These are phyloP conservation scores for Apiotrichum gracile DNA, from an alignment of 1,284 basidiomycete genomes.

Conservation along the genomic window DNA sequence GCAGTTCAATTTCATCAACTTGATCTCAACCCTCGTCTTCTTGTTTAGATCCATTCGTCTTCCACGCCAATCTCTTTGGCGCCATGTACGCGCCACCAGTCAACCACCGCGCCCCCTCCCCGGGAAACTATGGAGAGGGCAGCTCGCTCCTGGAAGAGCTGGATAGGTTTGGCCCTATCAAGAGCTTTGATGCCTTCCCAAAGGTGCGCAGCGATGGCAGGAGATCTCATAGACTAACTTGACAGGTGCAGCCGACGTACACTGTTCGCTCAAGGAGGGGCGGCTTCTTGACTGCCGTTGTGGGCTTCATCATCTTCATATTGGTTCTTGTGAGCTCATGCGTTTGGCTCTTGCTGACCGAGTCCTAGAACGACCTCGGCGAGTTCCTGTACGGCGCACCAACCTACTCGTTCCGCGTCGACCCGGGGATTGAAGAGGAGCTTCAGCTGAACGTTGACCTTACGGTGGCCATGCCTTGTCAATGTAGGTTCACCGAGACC, in stretches of 20 bases:
- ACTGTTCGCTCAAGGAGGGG: constrained; percentile 76
- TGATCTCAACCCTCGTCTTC: too few species aligned
- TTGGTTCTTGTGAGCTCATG: constrained; percentile 33
- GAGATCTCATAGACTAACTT: not conserved
- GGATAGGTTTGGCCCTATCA: constrained; percentile 46
- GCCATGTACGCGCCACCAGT: constrained; percentile 8
- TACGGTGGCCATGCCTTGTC: constrained; percentile 85
- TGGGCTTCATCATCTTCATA: constrained; percentile 59
- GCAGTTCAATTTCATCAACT: too few species aligned
- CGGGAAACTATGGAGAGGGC: constrained; percentile 8
- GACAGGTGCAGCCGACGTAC: constrained; percentile 70
- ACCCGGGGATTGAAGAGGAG: constrained; percentile 57
- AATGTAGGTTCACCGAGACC: constrained; percentile 58
- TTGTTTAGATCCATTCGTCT: too few species aligned
- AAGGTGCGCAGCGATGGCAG: constrained; percentile 50
- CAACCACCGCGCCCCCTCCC: not conserved
- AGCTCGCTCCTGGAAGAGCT: constrained; percentile 40
- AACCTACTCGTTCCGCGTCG: constrained; percentile 77
- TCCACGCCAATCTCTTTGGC: not conserved
- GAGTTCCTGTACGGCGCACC: constrained; percentile 91
- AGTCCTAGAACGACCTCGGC: constrained; percentile 74
- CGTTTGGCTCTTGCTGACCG: not conserved
- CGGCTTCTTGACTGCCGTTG: constrained; percentile 78
- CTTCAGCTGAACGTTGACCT: constrained; percentile 84
- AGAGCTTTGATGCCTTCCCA: constrained; percentile 63